A percentile compares a stretch with the other conserved stretches of the same genome.
These are phyloP conservation scores for Vitis amurensis DNA, from an alignment of 164 flowering plant species.

Conservation along the genomic window DNA sequence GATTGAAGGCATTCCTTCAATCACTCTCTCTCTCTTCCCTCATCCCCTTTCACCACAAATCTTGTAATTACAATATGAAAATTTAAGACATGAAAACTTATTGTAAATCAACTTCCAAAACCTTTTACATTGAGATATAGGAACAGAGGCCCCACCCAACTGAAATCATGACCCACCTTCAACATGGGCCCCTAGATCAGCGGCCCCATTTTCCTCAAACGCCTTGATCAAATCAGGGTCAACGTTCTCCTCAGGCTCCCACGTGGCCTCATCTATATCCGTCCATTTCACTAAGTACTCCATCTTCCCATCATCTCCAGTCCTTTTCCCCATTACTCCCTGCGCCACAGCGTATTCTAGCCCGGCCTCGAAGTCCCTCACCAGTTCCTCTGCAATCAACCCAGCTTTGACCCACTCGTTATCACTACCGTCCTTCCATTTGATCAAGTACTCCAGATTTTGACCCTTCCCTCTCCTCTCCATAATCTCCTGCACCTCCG, in stretches of 20 bases:
- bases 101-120: too few species aligned
- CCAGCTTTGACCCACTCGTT: constrained; percentile 76
- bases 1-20: too few species aligned
- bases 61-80: too few species aligned
- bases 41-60: too few species aligned
- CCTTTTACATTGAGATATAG: too few species aligned
- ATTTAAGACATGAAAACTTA: too few species aligned
- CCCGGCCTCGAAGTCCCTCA: constrained; percentile 80
- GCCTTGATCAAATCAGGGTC: constrained; percentile 69
- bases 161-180: too few species aligned
- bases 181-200: background rate
- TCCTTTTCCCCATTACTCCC: constrained; percentile 53
- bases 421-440: constrained; percentile 81
- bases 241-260: constrained; percentile 94
- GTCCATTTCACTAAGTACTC: constrained; percentile 91
- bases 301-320: constrained; percentile 53
- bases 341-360: constrained; percentile 91
- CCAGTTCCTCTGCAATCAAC: constrained; percentile 68
- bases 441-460: constrained; percentile 73
- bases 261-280: constrained; percentile 86
- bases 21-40: too few species aligned
- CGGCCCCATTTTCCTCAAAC: constrained; percentile 40
- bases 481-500: constrained; percentile 84
- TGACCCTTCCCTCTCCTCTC: constrained; percentile 85
- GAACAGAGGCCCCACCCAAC: too few species aligned